Evolutionary conservation across 2,329 filamentous ascomycete species (phyloP).

Genomic region (Nannizziopsis barbatae): DNA sequence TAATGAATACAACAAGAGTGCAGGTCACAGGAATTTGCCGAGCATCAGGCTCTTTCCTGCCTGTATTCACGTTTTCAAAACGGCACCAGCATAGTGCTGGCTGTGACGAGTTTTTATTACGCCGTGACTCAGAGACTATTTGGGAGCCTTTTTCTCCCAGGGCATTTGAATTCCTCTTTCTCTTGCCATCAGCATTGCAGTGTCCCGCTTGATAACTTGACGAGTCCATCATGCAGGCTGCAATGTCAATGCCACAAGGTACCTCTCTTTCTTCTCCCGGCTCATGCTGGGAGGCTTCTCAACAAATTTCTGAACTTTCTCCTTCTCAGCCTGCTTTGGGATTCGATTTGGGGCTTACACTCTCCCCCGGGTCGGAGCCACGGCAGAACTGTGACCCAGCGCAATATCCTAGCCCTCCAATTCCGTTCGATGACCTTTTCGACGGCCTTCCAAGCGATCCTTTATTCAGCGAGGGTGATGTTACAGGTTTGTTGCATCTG

Average conservation of each 20-base stretch:
- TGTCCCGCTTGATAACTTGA: conserved; percentile 13
- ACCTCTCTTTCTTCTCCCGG: conserved; percentile 27
- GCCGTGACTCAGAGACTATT: too few relatives aligned
- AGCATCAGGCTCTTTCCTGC: not conserved
- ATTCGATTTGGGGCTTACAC: conserved; percentile 36
- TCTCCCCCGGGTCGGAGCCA: conserved; percentile 29
- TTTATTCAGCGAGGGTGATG: not conserved
- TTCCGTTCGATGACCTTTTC: not conserved
- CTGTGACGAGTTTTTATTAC: too few relatives aligned
- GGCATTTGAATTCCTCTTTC: not conserved
- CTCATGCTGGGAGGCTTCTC: conserved; percentile 10
- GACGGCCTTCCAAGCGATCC: conserved; percentile 1
- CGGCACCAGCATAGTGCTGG: conserved; percentile 9
- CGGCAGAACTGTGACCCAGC: conserved; percentile 13
- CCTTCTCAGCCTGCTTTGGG: conserved; percentile 20
- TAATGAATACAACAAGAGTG: too few relatives aligned
- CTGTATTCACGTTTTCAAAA: not conserved
- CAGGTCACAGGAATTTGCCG: not conserved
- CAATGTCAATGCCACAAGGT: conserved; percentile 24
- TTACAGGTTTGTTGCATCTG: not conserved
- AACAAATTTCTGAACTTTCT: conserved; percentile 10
- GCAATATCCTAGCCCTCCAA: not conserved
- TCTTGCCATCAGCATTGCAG: conserved; percentile 5
- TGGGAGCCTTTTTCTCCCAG: too few relatives aligned
- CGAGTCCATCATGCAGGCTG: conserved; percentile 16